phyloP scores from a whole-genome alignment of 257 asterid genomes.

The Lavandula angustifolia region DNA sequence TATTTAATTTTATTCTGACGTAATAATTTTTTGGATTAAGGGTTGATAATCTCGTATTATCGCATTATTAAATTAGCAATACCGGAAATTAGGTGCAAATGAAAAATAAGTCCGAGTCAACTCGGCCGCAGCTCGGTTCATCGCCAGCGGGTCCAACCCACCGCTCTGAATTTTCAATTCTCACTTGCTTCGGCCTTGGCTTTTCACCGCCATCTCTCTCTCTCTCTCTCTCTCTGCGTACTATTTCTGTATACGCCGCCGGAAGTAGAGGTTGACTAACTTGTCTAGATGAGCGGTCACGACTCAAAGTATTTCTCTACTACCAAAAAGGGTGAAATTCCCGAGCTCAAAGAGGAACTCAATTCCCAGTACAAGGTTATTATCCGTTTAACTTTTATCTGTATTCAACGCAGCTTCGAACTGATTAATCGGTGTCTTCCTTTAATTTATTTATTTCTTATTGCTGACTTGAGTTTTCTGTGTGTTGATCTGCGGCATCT shows the following conservation, averaged over 20 bases:
- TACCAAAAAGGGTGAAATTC: constrained; percentile 98
- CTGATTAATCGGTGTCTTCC: constrained; percentile 17
- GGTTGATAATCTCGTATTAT: neutral
- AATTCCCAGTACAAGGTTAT: constrained; percentile 98
- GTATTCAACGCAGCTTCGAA: neutral
- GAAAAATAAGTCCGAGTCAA: neutral
- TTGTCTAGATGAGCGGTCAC: constrained; percentile 87
- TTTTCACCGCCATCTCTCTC: constrained; percentile 27
- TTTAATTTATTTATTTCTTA: neutral
- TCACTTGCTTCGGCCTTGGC: constrained; percentile 29
- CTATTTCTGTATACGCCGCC: constrained; percentile 29
- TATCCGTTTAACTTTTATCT: constrained; percentile 24
- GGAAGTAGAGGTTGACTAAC: constrained; percentile 29
- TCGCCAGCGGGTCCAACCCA: constrained; percentile 27
- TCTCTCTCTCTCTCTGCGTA: constrained; percentile 7
- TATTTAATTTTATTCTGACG: no score
- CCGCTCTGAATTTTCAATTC: constrained; percentile 18
- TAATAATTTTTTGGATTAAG: no score
- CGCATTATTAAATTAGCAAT: neutral
- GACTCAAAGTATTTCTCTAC: constrained; percentile 98
- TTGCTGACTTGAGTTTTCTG: neutral
- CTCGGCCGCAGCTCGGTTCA: constrained; percentile 25
- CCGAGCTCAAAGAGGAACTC: constrained; percentile 98
- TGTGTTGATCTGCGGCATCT: constrained; percentile 44
- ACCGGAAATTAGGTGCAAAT: neutral